A percentile compares a stretch with the other conserved stretches of the same genome.
Evolutionary conservation across 192 early-diverging fungal species (phyloP).

Genomic region (Backusella tuberculispora): DNA sequence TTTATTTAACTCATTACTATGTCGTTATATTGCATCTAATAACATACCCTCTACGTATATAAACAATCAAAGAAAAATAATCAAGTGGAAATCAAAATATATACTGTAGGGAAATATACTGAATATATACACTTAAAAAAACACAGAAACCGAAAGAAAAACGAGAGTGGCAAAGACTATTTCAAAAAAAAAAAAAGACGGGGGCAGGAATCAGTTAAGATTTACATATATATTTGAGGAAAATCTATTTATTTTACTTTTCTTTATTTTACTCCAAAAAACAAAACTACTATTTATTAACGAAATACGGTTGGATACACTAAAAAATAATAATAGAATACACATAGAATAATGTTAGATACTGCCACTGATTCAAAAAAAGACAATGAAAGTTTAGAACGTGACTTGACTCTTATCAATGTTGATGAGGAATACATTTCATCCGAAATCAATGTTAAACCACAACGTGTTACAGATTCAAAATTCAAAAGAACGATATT

Average conservation of each 20-base stretch:
- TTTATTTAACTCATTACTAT: neutral
- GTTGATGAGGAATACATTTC: neutral
- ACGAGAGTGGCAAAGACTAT: neutral
- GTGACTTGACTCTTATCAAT: neutral
- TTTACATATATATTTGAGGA: neutral
- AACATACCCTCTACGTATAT: neutral
- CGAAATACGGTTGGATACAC: too few relatives aligned
- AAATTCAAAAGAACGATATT: neutral
- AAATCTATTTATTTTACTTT: neutral
- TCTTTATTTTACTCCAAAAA: neutral
- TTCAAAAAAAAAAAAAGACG: neutral
- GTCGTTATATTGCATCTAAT: neutral
- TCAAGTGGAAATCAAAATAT: neutral
- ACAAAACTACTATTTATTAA: neutral
- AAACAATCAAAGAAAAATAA: neutral
- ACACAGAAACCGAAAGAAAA: neutral
- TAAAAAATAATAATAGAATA: neutral
- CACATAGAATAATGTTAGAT: neutral
- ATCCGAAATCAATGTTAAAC: neutral
- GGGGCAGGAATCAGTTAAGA: neutral
- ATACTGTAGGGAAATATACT: neutral
- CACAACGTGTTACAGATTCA: neutral
- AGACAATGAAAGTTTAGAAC: neutral
- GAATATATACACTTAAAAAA: neutral
- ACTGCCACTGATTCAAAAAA: neutral